Conservation (phyloP, 768 basidiomycete species). For the Nidularia pulvinata region DNA sequence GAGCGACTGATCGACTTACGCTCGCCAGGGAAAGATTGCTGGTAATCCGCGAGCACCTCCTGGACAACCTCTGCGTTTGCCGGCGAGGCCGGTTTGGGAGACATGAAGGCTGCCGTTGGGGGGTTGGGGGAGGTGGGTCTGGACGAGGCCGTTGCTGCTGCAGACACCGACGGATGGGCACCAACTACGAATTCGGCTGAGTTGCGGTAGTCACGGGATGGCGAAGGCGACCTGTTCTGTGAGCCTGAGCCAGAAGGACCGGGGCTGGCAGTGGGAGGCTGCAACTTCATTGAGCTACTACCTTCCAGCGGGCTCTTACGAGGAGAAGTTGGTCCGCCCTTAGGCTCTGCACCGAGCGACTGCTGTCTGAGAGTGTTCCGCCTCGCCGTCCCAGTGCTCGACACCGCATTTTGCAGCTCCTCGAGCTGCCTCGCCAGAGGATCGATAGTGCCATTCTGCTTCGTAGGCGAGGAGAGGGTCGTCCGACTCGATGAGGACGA, state of each 20-base stretch:
- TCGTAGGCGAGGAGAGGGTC: constrained; percentile 21
- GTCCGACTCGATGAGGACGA: constrained; percentile 14
- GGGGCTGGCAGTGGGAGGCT: constrained; percentile 24
- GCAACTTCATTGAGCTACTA: constrained; percentile 27
- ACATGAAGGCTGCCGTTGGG: constrained; percentile 77
- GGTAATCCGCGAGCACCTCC: constrained; percentile 74
- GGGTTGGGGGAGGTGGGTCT: constrained; percentile 75
- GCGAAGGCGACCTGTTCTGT: constrained; percentile 19
- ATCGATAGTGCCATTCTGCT: constrained; percentile 42
- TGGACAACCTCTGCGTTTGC: constrained; percentile 55
- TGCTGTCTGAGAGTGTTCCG: constrained; percentile 38
- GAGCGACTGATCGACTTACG: constrained; percentile 56
- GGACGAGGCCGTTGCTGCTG: constrained; percentile 33
- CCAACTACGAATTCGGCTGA: constrained; percentile 84
- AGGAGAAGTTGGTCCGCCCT: constrained; percentile 15
- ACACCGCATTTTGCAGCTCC: constrained; percentile 48
- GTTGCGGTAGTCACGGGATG: constrained; percentile 74
- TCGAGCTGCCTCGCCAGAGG: constrained; percentile 69
- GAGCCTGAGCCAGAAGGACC: constrained; percentile 17
- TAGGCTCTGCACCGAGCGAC: constrained; percentile 15
- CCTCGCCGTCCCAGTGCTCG: constrained; percentile 45
- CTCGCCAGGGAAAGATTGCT: constrained; percentile 89
- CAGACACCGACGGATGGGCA: constrained; percentile 57
- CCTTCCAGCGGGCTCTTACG: constrained; percentile 11
- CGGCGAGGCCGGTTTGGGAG: constrained; percentile 49